Evolutionary conservation across 2,329 filamentous ascomycete genomes (phyloP).

Genomic region (Penicillium thymicola): DNA sequence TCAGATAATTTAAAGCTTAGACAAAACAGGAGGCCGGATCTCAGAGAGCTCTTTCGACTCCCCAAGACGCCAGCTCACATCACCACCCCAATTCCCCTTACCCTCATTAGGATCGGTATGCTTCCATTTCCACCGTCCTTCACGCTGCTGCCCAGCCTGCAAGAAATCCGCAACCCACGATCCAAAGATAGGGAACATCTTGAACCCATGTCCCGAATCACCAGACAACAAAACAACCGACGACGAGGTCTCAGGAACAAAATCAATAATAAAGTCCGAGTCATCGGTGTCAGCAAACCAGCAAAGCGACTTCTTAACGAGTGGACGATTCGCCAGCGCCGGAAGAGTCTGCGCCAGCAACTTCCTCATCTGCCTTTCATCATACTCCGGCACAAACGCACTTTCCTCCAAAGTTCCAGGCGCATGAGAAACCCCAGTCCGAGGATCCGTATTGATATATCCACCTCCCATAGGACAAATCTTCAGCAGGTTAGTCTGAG

Average conservation of each 20-base stretch:
- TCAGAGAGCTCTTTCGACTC: slow-evolving; percentile 28
- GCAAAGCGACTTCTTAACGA: slow-evolving; percentile 58
- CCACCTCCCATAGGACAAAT: slow-evolving; percentile 59
- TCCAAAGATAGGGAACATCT: slow-evolving; percentile 61
- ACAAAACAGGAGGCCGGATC: slow-evolving; percentile 17
- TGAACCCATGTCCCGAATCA: slow-evolving; percentile 62
- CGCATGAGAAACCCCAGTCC: slow-evolving; percentile 41
- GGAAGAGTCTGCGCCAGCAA: slow-evolving; percentile 54
- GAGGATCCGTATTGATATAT: slow-evolving; percentile 50
- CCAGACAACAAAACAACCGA: slow-evolving; percentile 54
- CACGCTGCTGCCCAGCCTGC: slow-evolving; percentile 40
- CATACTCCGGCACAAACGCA: slow-evolving; percentile 52
- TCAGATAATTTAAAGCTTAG: slow-evolving; percentile 21
- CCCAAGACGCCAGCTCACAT: slow-evolving; percentile 50
- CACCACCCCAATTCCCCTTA: slow-evolving; percentile 42
- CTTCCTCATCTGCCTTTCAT: slow-evolving; percentile 52
- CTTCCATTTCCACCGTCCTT: slow-evolving; percentile 55
- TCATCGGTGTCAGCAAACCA: slow-evolving; percentile 63
- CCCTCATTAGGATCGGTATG: slow-evolving; percentile 22
- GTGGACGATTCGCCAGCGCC: slow-evolving; percentile 51
- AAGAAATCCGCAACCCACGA: slow-evolving; percentile 53
- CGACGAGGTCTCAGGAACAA: slow-evolving; percentile 49
- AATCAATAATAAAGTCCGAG: slow-evolving; percentile 60
- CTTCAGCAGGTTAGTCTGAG: slow-evolving; percentile 56
- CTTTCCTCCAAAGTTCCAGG: slow-evolving; percentile 36